phyloP scores from a whole-genome alignment of 495 filamentous ascomycete species.

The Mycothermus thermophilus region DNA sequence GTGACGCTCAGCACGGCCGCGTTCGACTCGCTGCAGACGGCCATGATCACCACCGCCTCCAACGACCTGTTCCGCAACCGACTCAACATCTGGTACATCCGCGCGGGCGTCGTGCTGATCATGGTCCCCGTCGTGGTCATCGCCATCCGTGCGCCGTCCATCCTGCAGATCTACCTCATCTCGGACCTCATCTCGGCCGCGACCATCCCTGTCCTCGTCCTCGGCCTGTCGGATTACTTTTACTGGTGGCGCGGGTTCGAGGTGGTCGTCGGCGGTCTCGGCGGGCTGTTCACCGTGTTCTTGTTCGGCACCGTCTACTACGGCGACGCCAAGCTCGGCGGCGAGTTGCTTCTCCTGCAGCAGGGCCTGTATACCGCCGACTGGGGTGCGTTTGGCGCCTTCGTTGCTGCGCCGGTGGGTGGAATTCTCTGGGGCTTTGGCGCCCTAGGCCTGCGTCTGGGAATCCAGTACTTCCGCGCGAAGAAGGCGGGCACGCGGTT shows the following conservation, averaged over 20 bases:
- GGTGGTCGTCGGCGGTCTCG: conserved; percentile 55
- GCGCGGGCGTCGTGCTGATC: conserved; percentile 47
- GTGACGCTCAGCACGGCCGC: conserved; percentile 57
- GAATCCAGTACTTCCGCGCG: conserved; percentile 37
- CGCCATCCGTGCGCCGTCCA: conserved; percentile 53
- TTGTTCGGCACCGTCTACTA: conserved; percentile 60
- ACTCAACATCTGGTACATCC: conserved; percentile 55
- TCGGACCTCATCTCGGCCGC: conserved; percentile 59
- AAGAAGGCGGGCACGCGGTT: conserved; percentile 41
- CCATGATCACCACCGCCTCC: conserved; percentile 61
- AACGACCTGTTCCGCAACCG: conserved; percentile 70
- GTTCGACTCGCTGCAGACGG: conserved; percentile 60
- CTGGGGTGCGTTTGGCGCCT: conserved; percentile 69
- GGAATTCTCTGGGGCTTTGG: conserved; percentile 54
- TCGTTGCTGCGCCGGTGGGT: conserved; percentile 59
- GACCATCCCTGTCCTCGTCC: conserved; percentile 50
- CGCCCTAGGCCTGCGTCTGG: conserved; percentile 41
- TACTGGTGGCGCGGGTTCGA: conserved; percentile 68
- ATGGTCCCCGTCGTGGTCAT: conserved; percentile 58
- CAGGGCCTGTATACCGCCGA: conserved; percentile 54
- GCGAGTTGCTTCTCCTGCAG: conserved; percentile 52
- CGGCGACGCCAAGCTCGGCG: conserved; percentile 47
- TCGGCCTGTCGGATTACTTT: conserved; percentile 46
- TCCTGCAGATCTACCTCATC: conserved; percentile 65
- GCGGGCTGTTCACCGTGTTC: conserved; percentile 60